A percentile compares a stretch with the other conserved stretches of the same genome.
These are phyloP conservation scores for Sicyos edulis DNA, from an alignment of 306 rosid genomes.

Conservation along the genomic window DNA sequence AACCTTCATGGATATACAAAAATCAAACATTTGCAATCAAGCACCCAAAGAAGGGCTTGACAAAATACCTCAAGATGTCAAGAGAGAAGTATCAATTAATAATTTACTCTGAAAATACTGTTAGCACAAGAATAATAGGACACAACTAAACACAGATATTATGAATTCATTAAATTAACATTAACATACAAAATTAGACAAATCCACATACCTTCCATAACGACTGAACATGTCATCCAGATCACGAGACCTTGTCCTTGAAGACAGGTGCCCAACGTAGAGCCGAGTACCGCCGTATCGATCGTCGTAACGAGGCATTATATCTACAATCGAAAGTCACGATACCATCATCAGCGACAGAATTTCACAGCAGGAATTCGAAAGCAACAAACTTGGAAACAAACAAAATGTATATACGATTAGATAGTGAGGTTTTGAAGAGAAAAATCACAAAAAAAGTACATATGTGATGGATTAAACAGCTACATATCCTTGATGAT, in stretches of 20 bases:
- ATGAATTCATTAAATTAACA: neutral
- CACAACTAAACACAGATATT: neutral
- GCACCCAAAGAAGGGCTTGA: constrained; percentile 15
- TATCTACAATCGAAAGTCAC: constrained; percentile 17
- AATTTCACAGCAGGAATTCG: neutral
- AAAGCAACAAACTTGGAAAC: neutral
- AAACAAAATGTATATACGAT: neutral
- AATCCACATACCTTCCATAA: constrained; percentile 36
- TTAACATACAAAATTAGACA: neutral
- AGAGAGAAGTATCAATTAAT: constrained; percentile 16
- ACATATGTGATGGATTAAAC: neutral
- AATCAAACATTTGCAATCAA: constrained; percentile 23
- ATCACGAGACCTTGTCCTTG: constrained; percentile 44
- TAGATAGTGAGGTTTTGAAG: neutral
- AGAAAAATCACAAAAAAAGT: neutral
- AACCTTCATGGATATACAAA: constrained; percentile 24
- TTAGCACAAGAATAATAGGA: neutral
- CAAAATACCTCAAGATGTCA: constrained; percentile 16
- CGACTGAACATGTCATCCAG: constrained; percentile 43
- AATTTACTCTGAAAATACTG: constrained; percentile 10
- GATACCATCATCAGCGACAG: neutral
- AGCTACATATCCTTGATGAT: neutral
- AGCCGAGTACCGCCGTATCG: constrained; percentile 47
- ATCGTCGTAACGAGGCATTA: constrained; percentile 45
- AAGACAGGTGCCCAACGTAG: constrained; percentile 44